Percentiles rank a stretch among this genome's conserved stretches.
These are phyloP conservation scores for Puccinia polysora DNA, from an alignment of 1,284 basidiomycete genomes.

Conservation along the genomic window DNA sequence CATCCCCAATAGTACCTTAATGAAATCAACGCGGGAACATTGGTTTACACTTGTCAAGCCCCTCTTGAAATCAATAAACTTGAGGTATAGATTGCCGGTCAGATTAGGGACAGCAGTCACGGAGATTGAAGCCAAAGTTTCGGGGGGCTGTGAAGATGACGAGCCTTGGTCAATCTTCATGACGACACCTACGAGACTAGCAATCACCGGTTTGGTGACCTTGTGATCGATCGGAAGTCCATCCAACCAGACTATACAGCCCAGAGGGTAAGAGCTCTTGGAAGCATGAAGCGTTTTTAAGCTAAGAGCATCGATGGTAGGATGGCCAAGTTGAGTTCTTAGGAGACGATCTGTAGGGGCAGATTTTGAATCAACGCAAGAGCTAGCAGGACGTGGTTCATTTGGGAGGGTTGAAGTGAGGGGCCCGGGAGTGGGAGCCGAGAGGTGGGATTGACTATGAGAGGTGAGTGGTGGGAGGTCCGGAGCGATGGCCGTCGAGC, in stretches of 20 bases:
- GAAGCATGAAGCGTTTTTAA: not conserved
- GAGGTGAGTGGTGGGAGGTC: not conserved
- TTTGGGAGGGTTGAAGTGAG: too few relatives aligned
- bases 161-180: not conserved
- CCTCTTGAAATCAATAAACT: not conserved
- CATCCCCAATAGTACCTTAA: too few relatives aligned
- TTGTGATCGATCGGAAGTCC: not conserved
- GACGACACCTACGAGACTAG: not conserved
- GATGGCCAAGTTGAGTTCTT: too few relatives aligned
- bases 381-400: too few relatives aligned
- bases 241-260: conserved; percentile 7
- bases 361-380: too few relatives aligned
- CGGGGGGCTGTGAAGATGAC: too few relatives aligned
- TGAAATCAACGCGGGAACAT: not conserved
- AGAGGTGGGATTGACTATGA: not conserved
- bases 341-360: too few relatives aligned
- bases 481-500: not conserved
- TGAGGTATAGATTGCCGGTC: not conserved
- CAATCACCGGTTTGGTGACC: conserved; percentile 6
- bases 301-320: too few relatives aligned
- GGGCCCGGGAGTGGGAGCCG: not conserved
- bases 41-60: conserved; percentile 1
- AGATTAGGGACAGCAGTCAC: not conserved
- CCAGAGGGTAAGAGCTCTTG: too few relatives aligned
- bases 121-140: not conserved